phyloP scores from a whole-genome alignment of 257 asterid genomes.

The Plantago major region DNA sequence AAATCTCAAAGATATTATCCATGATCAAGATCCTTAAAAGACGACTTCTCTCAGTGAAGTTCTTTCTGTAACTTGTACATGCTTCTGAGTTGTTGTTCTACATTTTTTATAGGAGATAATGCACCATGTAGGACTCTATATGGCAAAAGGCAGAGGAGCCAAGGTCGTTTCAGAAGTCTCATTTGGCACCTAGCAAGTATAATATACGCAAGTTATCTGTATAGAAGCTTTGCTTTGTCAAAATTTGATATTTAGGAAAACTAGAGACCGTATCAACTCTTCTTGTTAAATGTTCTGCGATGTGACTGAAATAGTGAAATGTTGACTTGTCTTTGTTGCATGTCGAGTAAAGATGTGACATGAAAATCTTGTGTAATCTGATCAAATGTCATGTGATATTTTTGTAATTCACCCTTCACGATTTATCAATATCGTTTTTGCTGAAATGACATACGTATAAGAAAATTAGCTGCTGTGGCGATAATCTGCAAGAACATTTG shows the following conservation, averaged over 20 bases:
- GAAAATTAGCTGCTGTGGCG: no score
- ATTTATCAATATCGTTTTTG: no score
- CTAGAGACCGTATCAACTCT: no score
- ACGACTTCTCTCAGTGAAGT: no score
- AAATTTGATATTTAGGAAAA: not conserved
- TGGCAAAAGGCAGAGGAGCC: slow-evolving; percentile 89
- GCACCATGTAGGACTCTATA: slow-evolving; percentile 87
- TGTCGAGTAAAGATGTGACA: not conserved
- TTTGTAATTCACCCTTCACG: not conserved
- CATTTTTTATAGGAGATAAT: slow-evolving; percentile 47
- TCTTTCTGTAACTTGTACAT: not conserved
- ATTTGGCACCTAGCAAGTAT: slow-evolving; percentile 23
- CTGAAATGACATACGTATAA: no score
- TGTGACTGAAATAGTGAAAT: not conserved
- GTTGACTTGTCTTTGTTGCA: slow-evolving; percentile 17
- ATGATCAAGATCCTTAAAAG: no score
- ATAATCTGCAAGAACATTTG: no score
- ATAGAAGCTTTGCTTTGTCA: not conserved
- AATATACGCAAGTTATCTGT: slow-evolving; percentile 6
- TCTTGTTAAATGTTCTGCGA: not conserved
- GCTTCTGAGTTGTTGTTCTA: slow-evolving; percentile 14
- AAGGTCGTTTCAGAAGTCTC: slow-evolving; percentile 62
- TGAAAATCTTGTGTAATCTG: not conserved
- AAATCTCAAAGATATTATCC: no score
- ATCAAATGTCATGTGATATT: not conserved